Evolutionary conservation across 2,329 filamentous ascomycete species (phyloP).

Genomic region (Pseudogymnoascus sp.): DNA sequence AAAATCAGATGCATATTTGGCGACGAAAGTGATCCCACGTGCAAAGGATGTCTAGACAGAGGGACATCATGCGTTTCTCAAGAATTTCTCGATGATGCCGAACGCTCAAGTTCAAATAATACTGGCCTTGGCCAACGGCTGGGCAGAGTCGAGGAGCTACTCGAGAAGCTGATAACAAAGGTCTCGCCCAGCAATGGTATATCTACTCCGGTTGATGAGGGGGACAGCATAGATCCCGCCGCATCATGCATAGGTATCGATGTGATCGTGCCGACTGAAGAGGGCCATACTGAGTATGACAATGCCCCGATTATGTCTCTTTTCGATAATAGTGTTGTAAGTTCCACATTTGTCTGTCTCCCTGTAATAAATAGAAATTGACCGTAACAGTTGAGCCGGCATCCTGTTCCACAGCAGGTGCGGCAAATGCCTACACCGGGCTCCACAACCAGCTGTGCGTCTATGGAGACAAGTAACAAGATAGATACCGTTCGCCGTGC

Average conservation of each 20-base stretch:
- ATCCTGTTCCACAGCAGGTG: conserved; percentile 1
- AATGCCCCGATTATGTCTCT: conserved; percentile 23
- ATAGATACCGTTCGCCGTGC: conserved; percentile 23
- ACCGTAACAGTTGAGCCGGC: conserved; percentile 6
- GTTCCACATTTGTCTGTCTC: conserved; percentile 5
- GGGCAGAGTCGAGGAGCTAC: conserved; percentile 23
- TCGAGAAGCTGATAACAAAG: conserved; percentile 25
- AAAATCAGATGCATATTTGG: conserved; percentile 44
- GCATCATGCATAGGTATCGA: conserved; percentile 23
- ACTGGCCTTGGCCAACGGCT: conserved; percentile 23
- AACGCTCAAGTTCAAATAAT: conserved; percentile 20
- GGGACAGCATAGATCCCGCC: not conserved
- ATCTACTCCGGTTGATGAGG: not conserved
- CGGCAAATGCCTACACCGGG: conserved; percentile 19
- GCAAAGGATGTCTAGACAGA: conserved; percentile 39
- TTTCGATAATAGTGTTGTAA: conserved; percentile 25
- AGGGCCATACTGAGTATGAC: conserved; percentile 12
- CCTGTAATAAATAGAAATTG: not conserved
- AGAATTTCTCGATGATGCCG: conserved; percentile 27
- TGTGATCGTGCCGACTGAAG: conserved; percentile 20
- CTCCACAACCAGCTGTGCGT: conserved; percentile 12
- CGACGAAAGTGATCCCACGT: conserved; percentile 32
- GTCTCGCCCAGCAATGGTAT: conserved; percentile 19
- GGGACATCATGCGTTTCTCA: conserved; percentile 27
- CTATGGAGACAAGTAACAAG: conserved; percentile 18